Evolutionary conservation across 352 stramenopile genomes (phyloP).

Genomic region (Phytophthora constricta): DNA sequence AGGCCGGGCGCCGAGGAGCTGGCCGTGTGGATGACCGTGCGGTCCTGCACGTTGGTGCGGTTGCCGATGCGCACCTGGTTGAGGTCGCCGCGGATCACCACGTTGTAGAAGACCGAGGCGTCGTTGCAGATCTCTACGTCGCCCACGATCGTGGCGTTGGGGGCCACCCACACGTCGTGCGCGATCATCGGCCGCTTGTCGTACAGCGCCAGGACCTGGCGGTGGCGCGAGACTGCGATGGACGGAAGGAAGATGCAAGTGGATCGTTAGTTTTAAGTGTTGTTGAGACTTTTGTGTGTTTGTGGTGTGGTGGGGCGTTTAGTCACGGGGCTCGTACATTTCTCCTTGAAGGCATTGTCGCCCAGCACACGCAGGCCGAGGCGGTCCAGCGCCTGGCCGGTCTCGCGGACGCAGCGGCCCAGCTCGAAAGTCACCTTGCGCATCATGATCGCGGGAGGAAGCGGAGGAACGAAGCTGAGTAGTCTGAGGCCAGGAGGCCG

Average conservation of each 20-base stretch:
- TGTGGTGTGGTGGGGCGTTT: neutral
- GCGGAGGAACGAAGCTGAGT: slow-evolving; percentile 15
- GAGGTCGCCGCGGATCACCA: slow-evolving; percentile 93
- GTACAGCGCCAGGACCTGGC: slow-evolving; percentile 93
- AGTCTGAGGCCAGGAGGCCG: slow-evolving; percentile 15
- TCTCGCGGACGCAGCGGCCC: slow-evolving; percentile 94
- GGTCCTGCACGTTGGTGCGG: slow-evolving; percentile 97
- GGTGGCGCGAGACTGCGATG: slow-evolving; percentile 91
- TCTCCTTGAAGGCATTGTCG: slow-evolving; percentile 90
- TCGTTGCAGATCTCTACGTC: slow-evolving; percentile 96
- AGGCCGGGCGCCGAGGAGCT: slow-evolving; percentile 79
- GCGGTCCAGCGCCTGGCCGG: slow-evolving; percentile 95
- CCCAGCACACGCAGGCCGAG: slow-evolving; percentile 91
- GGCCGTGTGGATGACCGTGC: slow-evolving; percentile 94
- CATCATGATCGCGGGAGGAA: slow-evolving; percentile 67
- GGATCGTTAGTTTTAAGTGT: no score
- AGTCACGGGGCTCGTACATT: slow-evolving; percentile 58
- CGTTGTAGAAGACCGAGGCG: slow-evolving; percentile 96
- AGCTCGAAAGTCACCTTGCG: slow-evolving; percentile 91
- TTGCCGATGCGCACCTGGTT: slow-evolving; percentile 95
- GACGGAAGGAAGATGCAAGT: no score
- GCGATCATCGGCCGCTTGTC: slow-evolving; percentile 92
- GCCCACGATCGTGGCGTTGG: slow-evolving; percentile 96
- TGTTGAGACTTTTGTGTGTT: neutral
- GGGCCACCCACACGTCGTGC: slow-evolving; percentile 94